Conservation (phyloP, 2,329 filamentous ascomycete species). For the Diaporthe eres region DNA sequence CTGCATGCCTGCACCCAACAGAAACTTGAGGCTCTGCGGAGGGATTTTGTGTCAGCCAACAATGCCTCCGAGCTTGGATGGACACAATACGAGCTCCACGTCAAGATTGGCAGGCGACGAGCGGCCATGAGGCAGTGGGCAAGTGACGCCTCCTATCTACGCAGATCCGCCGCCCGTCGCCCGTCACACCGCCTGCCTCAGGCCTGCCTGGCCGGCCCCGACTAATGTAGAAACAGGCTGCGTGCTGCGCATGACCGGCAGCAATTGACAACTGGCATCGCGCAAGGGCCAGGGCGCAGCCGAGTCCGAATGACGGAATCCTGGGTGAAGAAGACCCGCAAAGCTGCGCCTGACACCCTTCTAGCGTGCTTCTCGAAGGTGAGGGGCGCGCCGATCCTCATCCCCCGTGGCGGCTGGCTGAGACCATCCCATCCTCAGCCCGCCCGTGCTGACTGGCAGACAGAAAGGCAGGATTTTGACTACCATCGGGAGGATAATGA, state of each 20-base stretch:
- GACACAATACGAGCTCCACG: not conserved
- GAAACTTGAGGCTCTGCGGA: slow-evolving; percentile 22
- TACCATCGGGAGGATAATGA: not conserved
- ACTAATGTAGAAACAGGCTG: not conserved
- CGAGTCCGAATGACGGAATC: not conserved
- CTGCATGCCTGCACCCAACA: slow-evolving; percentile 4
- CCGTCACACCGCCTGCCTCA: slow-evolving; percentile 1
- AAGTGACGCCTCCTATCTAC: not conserved
- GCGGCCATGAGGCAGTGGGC: not conserved
- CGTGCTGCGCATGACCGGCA: not conserved
- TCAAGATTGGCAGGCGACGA: slow-evolving; percentile 4
- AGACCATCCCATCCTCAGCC: not conserved
- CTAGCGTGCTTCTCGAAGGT: slow-evolving; percentile 25
- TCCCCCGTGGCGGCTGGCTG: not conserved
- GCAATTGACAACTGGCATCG: not conserved
- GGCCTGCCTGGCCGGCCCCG: not conserved
- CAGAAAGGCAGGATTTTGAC: not conserved
- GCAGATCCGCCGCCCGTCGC: not conserved
- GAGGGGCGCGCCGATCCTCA: slow-evolving; percentile 4
- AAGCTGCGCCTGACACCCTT: not conserved
- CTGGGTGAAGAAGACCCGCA: not conserved
- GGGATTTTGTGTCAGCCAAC: not conserved
- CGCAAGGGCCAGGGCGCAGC: not conserved
- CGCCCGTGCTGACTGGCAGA: slow-evolving; percentile 4
- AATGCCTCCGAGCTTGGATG: too few species aligned